Percentiles rank a stretch among this genome's conserved stretches.
These are phyloP conservation scores for Sarocladiaceae sp. DNA, from an alignment of 2,329 filamentous ascomycete genomes.

Conservation along the genomic window DNA sequence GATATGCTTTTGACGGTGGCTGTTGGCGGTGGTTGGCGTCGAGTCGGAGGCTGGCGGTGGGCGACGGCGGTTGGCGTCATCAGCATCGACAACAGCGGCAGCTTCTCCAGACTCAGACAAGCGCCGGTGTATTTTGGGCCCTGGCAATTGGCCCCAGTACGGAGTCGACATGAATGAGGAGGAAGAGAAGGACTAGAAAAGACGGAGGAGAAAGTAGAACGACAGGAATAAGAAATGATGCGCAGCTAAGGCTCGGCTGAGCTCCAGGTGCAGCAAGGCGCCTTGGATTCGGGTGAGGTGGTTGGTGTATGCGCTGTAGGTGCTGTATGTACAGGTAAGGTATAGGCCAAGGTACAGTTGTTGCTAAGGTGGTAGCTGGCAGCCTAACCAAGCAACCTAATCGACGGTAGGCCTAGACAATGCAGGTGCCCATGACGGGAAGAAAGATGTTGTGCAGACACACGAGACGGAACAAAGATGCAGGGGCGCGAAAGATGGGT, in stretches of 20 bases:
- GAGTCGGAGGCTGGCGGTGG: constrained; percentile 2
- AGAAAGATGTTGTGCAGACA: constrained; percentile 35
- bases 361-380: constrained; percentile 15
- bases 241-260: background rate
- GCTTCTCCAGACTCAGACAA: constrained; percentile 22
- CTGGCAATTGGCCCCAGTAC: constrained; percentile 54
- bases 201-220: constrained; percentile 7
- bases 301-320: constrained; percentile 1
- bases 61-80: background rate
- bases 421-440: constrained; percentile 2
- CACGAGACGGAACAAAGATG: constrained; percentile 24
- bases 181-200: constrained; percentile 1
- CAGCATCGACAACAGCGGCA: background rate
- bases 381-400: constrained; percentile 12
- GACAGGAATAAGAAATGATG: background rate
- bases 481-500: background rate
- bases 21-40: constrained; percentile 4
- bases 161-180: constrained; percentile 36
- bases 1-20: background rate
- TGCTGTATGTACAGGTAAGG: background rate
- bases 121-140: constrained; percentile 37
- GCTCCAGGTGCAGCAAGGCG: constrained; percentile 12
- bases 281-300: constrained; percentile 3
- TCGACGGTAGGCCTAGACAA: constrained; percentile 20
- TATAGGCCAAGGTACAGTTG: background rate